phyloP scores from a whole-genome alignment of 2,329 filamentous ascomycete species.

The Xylariaceae sp. region DNA sequence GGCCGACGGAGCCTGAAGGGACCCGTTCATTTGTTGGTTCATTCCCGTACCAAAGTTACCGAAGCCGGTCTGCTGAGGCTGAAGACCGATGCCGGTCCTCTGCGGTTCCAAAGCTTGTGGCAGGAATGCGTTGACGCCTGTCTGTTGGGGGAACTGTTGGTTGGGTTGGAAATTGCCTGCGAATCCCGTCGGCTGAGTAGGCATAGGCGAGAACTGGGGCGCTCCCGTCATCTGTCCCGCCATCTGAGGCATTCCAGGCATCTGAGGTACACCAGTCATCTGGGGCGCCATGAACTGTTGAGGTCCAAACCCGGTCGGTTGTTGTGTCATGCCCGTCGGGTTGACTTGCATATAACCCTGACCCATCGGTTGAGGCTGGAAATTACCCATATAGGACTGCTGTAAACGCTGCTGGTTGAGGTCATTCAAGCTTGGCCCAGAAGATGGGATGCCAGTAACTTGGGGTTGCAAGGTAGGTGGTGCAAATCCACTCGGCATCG shows the following conservation, averaged over 20 bases:
- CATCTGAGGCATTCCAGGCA: constrained; percentile 33
- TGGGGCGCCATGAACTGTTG: constrained; percentile 41
- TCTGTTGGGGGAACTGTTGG: constrained; percentile 43
- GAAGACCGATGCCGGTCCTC: constrained; percentile 44
- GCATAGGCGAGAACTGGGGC: constrained; percentile 44
- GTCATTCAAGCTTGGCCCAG: constrained; percentile 72
- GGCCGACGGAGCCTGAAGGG: constrained; percentile 52
- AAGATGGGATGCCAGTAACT: constrained; percentile 72
- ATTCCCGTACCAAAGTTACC: constrained; percentile 42
- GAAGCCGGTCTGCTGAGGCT: constrained; percentile 46
- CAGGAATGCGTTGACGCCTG: constrained; percentile 52
- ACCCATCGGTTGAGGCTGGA: constrained; percentile 37
- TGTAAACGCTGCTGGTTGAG: constrained; percentile 62
- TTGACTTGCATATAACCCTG: constrained; percentile 38
- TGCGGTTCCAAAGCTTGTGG: constrained; percentile 57
- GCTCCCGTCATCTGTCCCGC: constrained; percentile 35
- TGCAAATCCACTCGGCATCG: constrained; percentile 65
- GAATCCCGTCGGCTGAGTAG: constrained; percentile 62
- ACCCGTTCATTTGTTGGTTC: constrained; percentile 44
- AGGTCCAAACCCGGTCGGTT: constrained; percentile 35
- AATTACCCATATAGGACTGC: constrained; percentile 47
- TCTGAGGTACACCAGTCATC: constrained; percentile 37
- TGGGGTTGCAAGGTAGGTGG: constrained; percentile 67
- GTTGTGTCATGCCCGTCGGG: constrained; percentile 31
- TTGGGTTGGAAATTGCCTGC: constrained; percentile 34